phyloP scores from a whole-genome alignment of 2,329 filamentous ascomycete genomes.

The Escovopsis weberi region DNA sequence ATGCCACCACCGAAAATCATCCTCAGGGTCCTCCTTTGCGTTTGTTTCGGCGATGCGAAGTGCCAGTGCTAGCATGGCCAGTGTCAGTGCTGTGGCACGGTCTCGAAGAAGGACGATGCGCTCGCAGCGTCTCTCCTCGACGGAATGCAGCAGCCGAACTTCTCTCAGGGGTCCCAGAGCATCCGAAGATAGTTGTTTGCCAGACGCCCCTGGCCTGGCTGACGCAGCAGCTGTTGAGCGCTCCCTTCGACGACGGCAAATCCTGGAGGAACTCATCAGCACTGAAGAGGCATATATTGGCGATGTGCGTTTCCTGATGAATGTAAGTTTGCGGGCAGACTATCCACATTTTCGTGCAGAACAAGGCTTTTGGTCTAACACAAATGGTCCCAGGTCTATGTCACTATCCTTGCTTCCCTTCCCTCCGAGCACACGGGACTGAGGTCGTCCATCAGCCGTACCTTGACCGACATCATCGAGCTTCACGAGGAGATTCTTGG shows the following conservation, averaged over 20 bases:
- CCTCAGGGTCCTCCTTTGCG: conserved; percentile 60
- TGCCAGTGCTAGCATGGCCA: conserved; percentile 62
- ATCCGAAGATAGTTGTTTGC: conserved; percentile 50
- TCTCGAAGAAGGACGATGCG: conserved; percentile 38
- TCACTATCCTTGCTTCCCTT: conserved; percentile 59
- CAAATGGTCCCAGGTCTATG: conserved; percentile 43
- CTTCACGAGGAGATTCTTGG: conserved; percentile 71
- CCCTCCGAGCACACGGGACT: conserved; percentile 49
- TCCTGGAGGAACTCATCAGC: conserved; percentile 70
- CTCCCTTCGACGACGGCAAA: conserved; percentile 58
- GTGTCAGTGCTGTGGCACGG: conserved; percentile 51
- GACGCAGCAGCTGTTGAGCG: conserved; percentile 60
- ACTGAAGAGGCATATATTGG: conserved; percentile 84
- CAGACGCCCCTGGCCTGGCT: conserved; percentile 36
- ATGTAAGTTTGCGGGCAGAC: conserved; percentile 38
- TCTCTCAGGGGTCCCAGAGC: conserved; percentile 45
- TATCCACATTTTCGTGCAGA: no score
- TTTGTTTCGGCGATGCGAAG: conserved; percentile 74
- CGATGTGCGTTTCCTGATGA: conserved; percentile 73
- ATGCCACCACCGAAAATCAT: conserved; percentile 37
- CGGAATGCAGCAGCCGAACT: conserved; percentile 47
- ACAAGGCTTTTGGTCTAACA: conserved; percentile 5
- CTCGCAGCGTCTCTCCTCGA: conserved; percentile 40
- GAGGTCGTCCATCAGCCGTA: conserved; percentile 61
- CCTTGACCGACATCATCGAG: conserved; percentile 64